Evolutionary conservation across 345 rosid genomes (phyloP).

Genomic region (Triadica sebifera): DNA sequence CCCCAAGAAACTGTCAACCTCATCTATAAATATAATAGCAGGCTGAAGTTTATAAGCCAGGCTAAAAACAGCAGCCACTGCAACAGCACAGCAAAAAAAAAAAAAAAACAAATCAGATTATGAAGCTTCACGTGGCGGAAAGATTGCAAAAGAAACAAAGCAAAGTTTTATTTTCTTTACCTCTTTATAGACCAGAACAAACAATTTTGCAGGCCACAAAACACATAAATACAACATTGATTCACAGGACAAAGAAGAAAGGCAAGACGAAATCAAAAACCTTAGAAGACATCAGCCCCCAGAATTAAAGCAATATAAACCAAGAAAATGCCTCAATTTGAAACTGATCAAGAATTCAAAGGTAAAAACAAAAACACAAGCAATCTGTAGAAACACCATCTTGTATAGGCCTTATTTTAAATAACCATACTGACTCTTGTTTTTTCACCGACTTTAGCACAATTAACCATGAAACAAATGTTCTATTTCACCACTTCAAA

Average conservation of each 20-base stretch:
- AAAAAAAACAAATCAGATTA: neutral
- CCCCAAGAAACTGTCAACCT: slow-evolving; percentile 94
- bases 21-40: slow-evolving; percentile 93
- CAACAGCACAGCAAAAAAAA: slow-evolving; percentile 26
- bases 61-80: slow-evolving; percentile 97
- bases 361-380: neutral
- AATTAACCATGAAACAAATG: neutral
- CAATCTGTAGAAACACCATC: neutral
- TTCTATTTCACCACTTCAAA: neutral
- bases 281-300: too few species aligned
- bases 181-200: neutral
- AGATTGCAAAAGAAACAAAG: neutral
- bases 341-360: neutral
- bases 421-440: neutral
- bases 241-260: neutral
- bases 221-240: neutral
- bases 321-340: neutral
- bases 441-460: neutral
- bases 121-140: neutral
- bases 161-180: neutral
- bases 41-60: slow-evolving; percentile 94
- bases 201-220: neutral
- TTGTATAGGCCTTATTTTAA: neutral
- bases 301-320: neutral
- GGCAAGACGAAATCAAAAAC: neutral